Percentiles rank a stretch among this genome's conserved stretches.
phyloP scores from a whole-genome alignment of 2,329 filamentous ascomycete genomes.

The Monosporascus sp. region DNA sequence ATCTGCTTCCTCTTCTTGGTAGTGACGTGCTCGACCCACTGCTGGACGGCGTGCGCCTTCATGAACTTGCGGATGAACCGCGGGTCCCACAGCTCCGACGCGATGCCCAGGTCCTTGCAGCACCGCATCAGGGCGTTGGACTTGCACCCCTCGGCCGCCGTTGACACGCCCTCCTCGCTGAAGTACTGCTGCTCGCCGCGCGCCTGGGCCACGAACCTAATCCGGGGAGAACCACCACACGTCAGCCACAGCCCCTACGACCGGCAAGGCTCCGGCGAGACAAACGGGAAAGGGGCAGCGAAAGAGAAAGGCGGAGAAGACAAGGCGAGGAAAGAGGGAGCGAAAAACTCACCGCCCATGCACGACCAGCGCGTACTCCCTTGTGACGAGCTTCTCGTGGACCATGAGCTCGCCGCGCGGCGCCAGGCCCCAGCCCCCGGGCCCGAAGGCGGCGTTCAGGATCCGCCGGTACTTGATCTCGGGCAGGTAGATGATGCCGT shows the following conservation, averaged over 20 bases:
- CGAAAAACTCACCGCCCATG: constrained; percentile 67
- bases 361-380: constrained; percentile 88
- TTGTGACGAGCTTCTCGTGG: constrained; percentile 72
- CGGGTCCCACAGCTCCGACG: constrained; percentile 94
- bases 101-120: constrained; percentile 95
- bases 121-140: constrained; percentile 97
- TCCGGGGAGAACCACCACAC: too few relatives aligned
- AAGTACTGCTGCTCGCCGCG: constrained; percentile 96
- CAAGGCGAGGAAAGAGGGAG: not conserved
- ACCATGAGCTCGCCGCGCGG: constrained; percentile 82
- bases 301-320: not conserved
- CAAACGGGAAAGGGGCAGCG: not conserved
- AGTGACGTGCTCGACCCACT: constrained; percentile 81
- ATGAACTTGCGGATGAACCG: constrained; percentile 81
- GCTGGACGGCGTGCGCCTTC: constrained; percentile 67
- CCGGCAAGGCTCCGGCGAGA: not conserved
- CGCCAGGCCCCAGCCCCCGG: constrained; percentile 91
- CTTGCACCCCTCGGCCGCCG: constrained; percentile 93
- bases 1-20: constrained; percentile 90
- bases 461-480: constrained; percentile 97
- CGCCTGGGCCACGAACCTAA: constrained; percentile 82
- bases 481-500: constrained; percentile 91
- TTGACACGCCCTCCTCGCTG: constrained; percentile 81
- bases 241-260: too few relatives aligned
- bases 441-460: constrained; percentile 85